Base-by-base conservation (phyloP, 2,329 filamentous ascomycete genomes). In the Beauveria bassiana region DNA sequence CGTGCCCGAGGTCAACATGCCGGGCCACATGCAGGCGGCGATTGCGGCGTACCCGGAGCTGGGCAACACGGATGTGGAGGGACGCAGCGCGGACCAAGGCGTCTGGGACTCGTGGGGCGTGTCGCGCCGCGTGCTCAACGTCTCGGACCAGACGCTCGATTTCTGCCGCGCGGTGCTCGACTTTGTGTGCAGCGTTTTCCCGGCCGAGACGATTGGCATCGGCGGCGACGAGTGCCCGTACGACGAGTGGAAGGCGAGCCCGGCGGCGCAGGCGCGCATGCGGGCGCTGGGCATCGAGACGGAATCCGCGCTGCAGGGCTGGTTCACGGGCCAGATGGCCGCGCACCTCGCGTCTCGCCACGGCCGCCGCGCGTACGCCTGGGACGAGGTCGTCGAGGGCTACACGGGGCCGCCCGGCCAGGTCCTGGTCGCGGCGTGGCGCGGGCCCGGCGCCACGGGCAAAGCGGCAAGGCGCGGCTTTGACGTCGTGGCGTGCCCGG, bases 1-100 rank as follows among this genome's bases (percentile, higher is more conserved):
- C 26, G 61, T 66, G n/a, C 65, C 65, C 16, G 65, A 66, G 64
- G 58, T 66, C 7, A 63, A 66, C 31, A 65, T 66, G 65, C 65
- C 65, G 0, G 65, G 65, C 22, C 65, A 66, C 52, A 66, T 66
- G 65, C 65, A 65, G 47, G 65, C 65, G 3, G 65, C 64, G 20
- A 61, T 66, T 28, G 64, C 65, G 8, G 64, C 65, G 12, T 66
- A 66, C 50, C 65, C 65, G 10, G 65, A 65, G 54, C 64, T 66
- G 18, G 65, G 65, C 20, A 65, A 65, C 28, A 40, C 52, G 31
- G 53, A 52, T 8, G 63, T 65, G 22, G 59, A 61, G 6, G 61
- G 61, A 3, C 61, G 61, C 16, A 28, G 31, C 31, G 16, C n/a
- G 3, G 43, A 55, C 14, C 38, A 31, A 14, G 40, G 40, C 12